Base-by-base conservation (phyloP, 164 flowering plant genomes). In the Pachysandra terminalis region DNA sequence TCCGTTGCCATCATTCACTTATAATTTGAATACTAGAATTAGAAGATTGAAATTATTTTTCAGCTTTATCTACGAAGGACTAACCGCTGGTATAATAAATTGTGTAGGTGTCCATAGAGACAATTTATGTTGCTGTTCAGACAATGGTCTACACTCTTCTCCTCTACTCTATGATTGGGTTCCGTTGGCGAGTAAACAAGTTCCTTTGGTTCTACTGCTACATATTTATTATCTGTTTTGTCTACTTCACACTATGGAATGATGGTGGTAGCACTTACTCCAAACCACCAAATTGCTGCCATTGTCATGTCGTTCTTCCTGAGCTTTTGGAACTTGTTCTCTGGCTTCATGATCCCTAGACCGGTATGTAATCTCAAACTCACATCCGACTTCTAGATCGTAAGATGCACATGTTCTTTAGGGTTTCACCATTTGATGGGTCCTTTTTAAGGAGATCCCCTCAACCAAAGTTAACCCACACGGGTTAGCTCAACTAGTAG, bases 191-290 rank as follows among this genome's bases (percentile, higher is more conserved):
- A 15, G 69, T 75, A 3, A 75, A 40, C 63, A 85, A 82, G 77
- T 76, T 81, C 72, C 69, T 84, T 0, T 81, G 71, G 77, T 85
- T 83, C 78, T 78, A 75, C 77, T 85, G 69, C 76, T 85, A 75
- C 70, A 80, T 85, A 15, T 81, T 76, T 65, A 84, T 81, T 83
- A n/a, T n/a, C n/a, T 75, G 79, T 72, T 84, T 83, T n/a, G 58
- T 73, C 66, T 80, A 79, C 75, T 81, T 84, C 75, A 69, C 81
- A 21, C 24, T 84, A 84, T n/a, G 88, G 88, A n/a, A 83, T 82
- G 88, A 80, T 86, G 88, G 74, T 79, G 56, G 85, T 83, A 19
- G 86, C 86, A 0, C 78, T 84, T 60, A 83, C 86, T 41, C 90
- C 88, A 0, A 79, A 68, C 53, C 71, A 66, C 66, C 85, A 80